A percentile compares a stretch with the other conserved stretches of the same genome.
phyloP scores from a whole-genome alignment of 2,329 filamentous ascomycete genomes.

The Domatiomyces catenatus region DNA sequence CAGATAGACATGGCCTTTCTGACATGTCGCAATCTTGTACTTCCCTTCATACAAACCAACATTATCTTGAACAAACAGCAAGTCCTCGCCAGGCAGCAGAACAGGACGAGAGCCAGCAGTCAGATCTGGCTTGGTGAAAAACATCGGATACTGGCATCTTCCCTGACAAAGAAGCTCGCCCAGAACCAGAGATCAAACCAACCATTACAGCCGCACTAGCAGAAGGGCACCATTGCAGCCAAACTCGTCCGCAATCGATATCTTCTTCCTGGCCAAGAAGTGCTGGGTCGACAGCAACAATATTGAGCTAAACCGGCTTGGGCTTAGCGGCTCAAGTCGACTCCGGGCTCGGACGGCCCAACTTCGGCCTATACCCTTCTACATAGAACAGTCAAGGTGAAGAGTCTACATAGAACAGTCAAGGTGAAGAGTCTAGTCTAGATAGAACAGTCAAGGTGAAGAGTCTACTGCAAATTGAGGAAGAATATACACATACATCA shows the following conservation, averaged over 20 bases:
- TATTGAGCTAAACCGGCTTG: not conserved
- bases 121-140: conserved; percentile 86
- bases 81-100: conserved; percentile 80
- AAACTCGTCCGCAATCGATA: not conserved
- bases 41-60: conserved; percentile 98
- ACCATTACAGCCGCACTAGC: not conserved
- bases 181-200: not conserved
- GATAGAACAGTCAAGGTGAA: too few relatives aligned
- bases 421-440: too few relatives aligned
- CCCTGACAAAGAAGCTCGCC: not conserved
- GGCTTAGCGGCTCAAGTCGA: not conserved
- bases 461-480: too few relatives aligned
- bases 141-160: conserved; percentile 43
- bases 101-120: conserved; percentile 90
- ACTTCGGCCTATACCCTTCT: too few relatives aligned
- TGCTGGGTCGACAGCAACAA: not conserved
- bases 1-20: conserved; percentile 90
- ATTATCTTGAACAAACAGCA: conserved; percentile 93
- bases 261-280: not conserved
- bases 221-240: not conserved
- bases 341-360: too few relatives aligned
- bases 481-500: too few relatives aligned
- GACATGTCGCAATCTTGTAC: conserved; percentile 83
- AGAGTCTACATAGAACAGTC: too few relatives aligned
- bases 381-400: too few relatives aligned